Percentiles rank a stretch among this genome's conserved stretches.
These are phyloP conservation scores for Prunus fruticosa DNA, from an alignment of 306 rosid species.

Conservation along the genomic window DNA sequence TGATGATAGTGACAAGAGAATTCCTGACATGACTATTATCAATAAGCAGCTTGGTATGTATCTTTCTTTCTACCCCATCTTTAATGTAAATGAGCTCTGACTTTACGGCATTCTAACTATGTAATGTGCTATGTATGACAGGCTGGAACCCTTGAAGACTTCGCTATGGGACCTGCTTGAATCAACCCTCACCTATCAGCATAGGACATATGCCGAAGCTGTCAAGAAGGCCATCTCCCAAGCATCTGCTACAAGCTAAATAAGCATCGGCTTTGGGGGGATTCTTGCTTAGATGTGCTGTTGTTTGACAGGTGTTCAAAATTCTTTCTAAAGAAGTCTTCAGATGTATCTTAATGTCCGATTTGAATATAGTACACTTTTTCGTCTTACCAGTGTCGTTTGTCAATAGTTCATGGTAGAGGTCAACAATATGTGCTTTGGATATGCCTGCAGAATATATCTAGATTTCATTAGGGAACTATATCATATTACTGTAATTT, in stretches of 20 bases:
- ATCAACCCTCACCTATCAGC: slow-evolving; percentile 91
- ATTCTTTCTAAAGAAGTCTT: slow-evolving; percentile 23
- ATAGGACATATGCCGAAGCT: slow-evolving; percentile 87
- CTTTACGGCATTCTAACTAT: background rate
- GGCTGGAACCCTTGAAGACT: slow-evolving; percentile 93
- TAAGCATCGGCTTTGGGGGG: slow-evolving; percentile 18
- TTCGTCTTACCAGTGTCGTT: slow-evolving; percentile 7
- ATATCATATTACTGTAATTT: slow-evolving; percentile 27
- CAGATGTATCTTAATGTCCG: slow-evolving; percentile 26
- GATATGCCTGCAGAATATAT: slow-evolving; percentile 25
- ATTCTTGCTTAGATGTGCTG: slow-evolving; percentile 31
- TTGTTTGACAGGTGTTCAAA: slow-evolving; percentile 25
- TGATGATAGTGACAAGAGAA: slow-evolving; percentile 92
- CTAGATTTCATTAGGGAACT: slow-evolving; percentile 16
- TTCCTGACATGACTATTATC: slow-evolving; percentile 94
- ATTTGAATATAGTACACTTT: slow-evolving; percentile 29
- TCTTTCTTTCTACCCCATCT: background rate
- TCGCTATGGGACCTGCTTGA: slow-evolving; percentile 92
- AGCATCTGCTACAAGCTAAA: slow-evolving; percentile 58
- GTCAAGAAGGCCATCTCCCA: slow-evolving; percentile 63
- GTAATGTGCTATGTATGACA: slow-evolving; percentile 18
- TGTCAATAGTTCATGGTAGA: slow-evolving; percentile 32
- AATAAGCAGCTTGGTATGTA: slow-evolving; percentile 76
- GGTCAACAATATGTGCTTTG: slow-evolving; percentile 23
- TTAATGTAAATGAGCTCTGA: background rate